phyloP scores from a whole-genome alignment of 305 asterid species.

The Solanum hybrid region DNA sequence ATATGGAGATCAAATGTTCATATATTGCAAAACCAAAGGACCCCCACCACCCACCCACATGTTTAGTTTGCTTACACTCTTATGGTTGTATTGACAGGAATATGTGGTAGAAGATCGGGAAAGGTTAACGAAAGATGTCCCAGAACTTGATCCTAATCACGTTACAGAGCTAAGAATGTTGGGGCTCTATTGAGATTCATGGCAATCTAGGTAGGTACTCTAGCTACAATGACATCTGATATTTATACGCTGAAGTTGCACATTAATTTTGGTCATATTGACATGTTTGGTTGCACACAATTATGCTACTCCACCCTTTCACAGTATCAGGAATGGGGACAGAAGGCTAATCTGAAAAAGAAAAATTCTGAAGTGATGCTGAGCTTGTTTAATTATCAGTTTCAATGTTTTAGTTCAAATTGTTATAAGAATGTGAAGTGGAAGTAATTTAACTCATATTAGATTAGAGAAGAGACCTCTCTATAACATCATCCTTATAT shows the following conservation, averaged over 20 bases:
- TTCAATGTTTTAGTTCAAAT: background rate
- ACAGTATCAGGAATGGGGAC: background rate
- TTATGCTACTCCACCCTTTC: background rate
- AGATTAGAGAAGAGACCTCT: background rate
- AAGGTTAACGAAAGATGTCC: slow-evolving; percentile 37
- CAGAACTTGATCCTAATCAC: slow-evolving; percentile 30
- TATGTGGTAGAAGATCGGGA: slow-evolving; percentile 89
- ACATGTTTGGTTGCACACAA: background rate
- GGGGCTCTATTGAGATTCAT: slow-evolving; percentile 17
- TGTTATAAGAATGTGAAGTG: background rate
- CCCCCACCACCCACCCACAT: background rate
- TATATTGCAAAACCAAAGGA: background rate
- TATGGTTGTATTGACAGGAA: slow-evolving; percentile 41
- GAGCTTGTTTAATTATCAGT: background rate
- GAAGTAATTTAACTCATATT: background rate
- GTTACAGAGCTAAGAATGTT: slow-evolving; percentile 26
- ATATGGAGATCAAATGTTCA: background rate
- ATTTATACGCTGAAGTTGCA: background rate
- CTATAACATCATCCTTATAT: background rate
- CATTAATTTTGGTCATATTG: background rate
- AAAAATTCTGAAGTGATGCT: background rate
- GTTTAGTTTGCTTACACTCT: background rate
- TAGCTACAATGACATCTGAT: background rate
- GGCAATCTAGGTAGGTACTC: background rate
- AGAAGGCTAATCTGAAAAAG: background rate